Evolutionary conservation across 2,329 filamentous ascomycete genomes (phyloP), one percentile per base, ranked within the genome.

Genomic region (Fusarium sp.): DNA sequence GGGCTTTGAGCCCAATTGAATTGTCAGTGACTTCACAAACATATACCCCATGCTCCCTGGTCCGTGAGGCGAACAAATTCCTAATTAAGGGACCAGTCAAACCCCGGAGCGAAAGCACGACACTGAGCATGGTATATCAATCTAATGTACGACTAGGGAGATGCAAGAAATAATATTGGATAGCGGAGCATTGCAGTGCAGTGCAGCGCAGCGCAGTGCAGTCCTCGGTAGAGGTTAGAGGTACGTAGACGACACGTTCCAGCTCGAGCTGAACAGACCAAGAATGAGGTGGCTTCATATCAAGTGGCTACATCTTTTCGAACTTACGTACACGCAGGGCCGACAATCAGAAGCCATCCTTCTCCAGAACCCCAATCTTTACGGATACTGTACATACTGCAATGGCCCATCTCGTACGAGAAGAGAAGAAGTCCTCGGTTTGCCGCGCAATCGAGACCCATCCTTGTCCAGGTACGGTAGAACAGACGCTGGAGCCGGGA

Each of bases 1-100:
- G 28, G 51, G 57, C 41, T 47, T 18, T 36, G 41, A 42, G 20
- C 51, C 51, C 56, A 36, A 65, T 44, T 57, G 49, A 57, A 67
- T 65, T 54, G 50, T 50, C 33, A 63, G 41, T 57, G 34, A 60
- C 59, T 55, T 47, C 41, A 57, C 49, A 56, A 34, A 20, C 34
- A 62, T 11, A 53, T 59, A 55, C 53, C 62, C 56, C 67, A 56
- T 52, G 46, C 33, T 51, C 50, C 67, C 63, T 70, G 67, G 67
- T 65, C 67, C 63, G 63, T 68, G 67, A 70, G 67, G 67, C 62
- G 63, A 68, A n/a, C 63, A 68, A 41, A 62, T 31, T 44, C 50
- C 45, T 8, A 61, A 60, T 60, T 46, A 61, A 45, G 63, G 67
- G 67, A 70, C 67, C 67, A 68, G 54, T 70, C 45, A 70, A 37